Percentiles rank a stretch among this genome's conserved stretches.
Evolutionary conservation across 225 moss, liverwort and hornwort genomes (phyloP).

Genomic region (Pseudisothecium myosuroides): DNA sequence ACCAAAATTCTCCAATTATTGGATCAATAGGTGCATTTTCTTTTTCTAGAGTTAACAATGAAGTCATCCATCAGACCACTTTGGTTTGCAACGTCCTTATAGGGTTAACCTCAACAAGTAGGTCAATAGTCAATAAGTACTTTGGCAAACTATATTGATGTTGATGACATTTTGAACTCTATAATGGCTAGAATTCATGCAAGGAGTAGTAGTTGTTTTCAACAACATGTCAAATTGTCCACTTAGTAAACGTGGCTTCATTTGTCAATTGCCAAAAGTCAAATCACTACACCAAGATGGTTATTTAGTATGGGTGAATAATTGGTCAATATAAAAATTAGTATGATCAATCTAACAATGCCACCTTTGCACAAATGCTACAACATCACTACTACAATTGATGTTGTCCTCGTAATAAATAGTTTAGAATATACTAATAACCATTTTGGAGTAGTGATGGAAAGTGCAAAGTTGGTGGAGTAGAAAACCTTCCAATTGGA

Average conservation of each 20-base stretch:
- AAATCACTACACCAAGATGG: not conserved
- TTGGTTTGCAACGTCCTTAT: no score
- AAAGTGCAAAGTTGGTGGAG: not conserved
- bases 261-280: not conserved
- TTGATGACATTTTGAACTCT: no score
- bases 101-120: not conserved
- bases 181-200: not conserved
- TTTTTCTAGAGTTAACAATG: no score
- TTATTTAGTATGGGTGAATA: no score
- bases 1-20: no score
- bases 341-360: not conserved
- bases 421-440: not conserved
- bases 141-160: not conserved
- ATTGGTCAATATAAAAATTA: not conserved
- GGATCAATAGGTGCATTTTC: no score
- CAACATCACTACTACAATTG: not conserved
- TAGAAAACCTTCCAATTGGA: not conserved
- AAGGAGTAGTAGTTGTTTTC: not conserved
- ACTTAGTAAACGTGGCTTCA: not conserved
- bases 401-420: not conserved
- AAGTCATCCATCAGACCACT: no score
- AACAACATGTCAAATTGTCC: not conserved
- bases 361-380: not conserved
- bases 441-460: no score
- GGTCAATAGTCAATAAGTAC: not conserved